phyloP scores from a whole-genome alignment of 2,329 filamentous ascomycete genomes.

The Epichloe glyceriae region DNA sequence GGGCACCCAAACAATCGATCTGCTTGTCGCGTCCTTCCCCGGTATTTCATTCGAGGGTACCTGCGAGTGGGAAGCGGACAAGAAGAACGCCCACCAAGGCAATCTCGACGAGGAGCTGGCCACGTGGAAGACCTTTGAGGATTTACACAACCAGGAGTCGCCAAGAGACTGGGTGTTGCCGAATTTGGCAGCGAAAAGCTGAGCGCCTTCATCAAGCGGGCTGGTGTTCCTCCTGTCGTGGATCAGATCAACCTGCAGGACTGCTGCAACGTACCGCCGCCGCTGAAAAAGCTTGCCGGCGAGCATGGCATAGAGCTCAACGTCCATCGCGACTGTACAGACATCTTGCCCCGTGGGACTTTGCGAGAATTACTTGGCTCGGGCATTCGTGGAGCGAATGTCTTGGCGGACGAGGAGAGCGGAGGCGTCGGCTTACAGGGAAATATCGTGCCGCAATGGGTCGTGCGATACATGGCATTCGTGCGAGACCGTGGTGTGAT shows the following conservation, averaged over 20 bases:
- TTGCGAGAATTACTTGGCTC: slow-evolving; percentile 71
- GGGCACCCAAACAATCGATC: slow-evolving; percentile 60
- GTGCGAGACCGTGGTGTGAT: slow-evolving; percentile 89
- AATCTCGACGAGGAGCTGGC: slow-evolving; percentile 54
- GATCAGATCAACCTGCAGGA: slow-evolving; percentile 95
- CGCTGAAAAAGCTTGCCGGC: slow-evolving; percentile 74
- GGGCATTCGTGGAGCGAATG: slow-evolving; percentile 56
- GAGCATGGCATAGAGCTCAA: slow-evolving; percentile 71
- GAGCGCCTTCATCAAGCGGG: slow-evolving; percentile 58
- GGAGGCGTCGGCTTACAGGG: slow-evolving; percentile 50
- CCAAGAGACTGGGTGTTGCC: slow-evolving; percentile 67
- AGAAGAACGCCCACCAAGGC: slow-evolving; percentile 46
- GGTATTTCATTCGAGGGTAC: slow-evolving; percentile 89
- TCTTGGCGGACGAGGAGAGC: slow-evolving; percentile 51
- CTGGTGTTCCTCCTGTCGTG: slow-evolving; percentile 62
- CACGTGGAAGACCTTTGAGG: slow-evolving; percentile 63
- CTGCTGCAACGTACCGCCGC: slow-evolving; percentile 89
- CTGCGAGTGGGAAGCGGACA: slow-evolving; percentile 65
- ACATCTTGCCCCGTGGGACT: slow-evolving; percentile 78
- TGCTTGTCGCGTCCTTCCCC: slow-evolving; percentile 87
- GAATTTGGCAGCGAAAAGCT: slow-evolving; percentile 86
- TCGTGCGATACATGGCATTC: slow-evolving; percentile 93
- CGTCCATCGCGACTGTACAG: slow-evolving; percentile 87
- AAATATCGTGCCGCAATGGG: slow-evolving; percentile 80
- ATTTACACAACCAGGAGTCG: slow-evolving; percentile 54